These are phyloP conservation scores for Pseudonitzschia multiseries DNA, from an alignment of 108 stramenopile genomes.

Conservation along the genomic window DNA sequence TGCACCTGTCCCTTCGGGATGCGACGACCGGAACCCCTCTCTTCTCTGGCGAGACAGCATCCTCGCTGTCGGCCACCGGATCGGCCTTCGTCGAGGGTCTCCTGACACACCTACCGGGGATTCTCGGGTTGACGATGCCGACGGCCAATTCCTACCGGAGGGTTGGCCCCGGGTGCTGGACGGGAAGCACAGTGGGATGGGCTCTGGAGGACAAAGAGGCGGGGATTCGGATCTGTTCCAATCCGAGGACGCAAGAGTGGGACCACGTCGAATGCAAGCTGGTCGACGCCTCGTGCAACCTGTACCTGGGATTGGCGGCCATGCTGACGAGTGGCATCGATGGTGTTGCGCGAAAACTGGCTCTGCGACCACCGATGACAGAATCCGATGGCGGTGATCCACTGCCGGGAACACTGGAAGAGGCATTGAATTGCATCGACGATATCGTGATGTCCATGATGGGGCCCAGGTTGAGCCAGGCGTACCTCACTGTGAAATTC, in stretches of 20 bases:
- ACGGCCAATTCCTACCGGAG: conserved; percentile 73
- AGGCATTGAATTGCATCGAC: conserved; percentile 57
- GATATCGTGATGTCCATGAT: conserved; percentile 40
- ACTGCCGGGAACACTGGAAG: conserved; percentile 48
- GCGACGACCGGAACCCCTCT: conserved; percentile 31
- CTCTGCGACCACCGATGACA: conserved; percentile 44
- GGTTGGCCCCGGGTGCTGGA: conserved; percentile 83
- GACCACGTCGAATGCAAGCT: conserved; percentile 79
- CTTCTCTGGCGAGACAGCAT: conserved; percentile 33
- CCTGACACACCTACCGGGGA: conserved; percentile 57
- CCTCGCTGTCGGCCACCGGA: conserved; percentile 38
- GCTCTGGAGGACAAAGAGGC: conserved; percentile 77
- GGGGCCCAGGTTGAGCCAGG: conserved; percentile 47
- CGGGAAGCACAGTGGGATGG: conserved; percentile 68
- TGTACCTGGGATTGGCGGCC: conserved; percentile 67
- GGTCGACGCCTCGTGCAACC: conserved; percentile 64
- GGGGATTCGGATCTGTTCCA: conserved; percentile 65
- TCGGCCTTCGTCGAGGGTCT: conserved; percentile 78
- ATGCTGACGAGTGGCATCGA: conserved; percentile 66
- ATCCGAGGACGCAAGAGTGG: conserved; percentile 36
- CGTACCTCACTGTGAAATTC: conserved; percentile 56
- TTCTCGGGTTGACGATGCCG: conserved; percentile 70
- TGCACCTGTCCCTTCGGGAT: conserved; percentile 68
- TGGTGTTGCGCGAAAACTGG: conserved; percentile 43
- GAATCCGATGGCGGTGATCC: neutral